These are phyloP conservation scores for Wickerhamomyces bovis DNA, from an alignment of 805 yeast species.

Conservation along the genomic window DNA sequence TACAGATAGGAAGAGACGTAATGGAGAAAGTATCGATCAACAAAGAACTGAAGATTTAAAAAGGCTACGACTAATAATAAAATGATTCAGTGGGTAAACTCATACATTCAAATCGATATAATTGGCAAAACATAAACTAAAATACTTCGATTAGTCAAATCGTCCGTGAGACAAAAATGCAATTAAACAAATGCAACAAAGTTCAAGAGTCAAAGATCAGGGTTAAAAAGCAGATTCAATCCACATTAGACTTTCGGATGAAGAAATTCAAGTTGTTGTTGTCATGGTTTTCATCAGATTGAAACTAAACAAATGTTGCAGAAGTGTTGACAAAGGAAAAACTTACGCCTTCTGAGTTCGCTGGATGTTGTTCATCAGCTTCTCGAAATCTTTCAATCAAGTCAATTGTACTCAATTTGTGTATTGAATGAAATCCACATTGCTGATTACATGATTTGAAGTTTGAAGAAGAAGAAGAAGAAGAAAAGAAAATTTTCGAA, in stretches of 20 bases:
- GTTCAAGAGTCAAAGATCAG: slow-evolving; percentile 33
- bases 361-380: no score
- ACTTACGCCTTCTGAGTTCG: background rate
- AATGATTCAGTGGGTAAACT: background rate
- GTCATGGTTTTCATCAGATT: slow-evolving; percentile 35
- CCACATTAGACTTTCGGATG: slow-evolving; percentile 61
- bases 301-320: background rate
- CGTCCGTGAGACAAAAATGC: background rate
- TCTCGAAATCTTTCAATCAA: no score
- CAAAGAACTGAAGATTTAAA: background rate
- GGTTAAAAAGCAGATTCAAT: slow-evolving; percentile 67
- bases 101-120: background rate
- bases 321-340: background rate
- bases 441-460: background rate
- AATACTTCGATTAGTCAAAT: slow-evolving; percentile 2
- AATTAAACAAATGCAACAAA: background rate
- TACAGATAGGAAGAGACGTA: no score
- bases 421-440: background rate
- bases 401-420: background rate
- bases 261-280: slow-evolving; percentile 60
- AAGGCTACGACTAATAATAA: background rate
- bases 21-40: no score
- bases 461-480: background rate
- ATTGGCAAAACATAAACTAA: background rate
- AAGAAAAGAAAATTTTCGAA: background rate